phyloP scores from a whole-genome alignment of 371 early-diverging fungal genomes.

The Aphelidium insulamus region DNA sequence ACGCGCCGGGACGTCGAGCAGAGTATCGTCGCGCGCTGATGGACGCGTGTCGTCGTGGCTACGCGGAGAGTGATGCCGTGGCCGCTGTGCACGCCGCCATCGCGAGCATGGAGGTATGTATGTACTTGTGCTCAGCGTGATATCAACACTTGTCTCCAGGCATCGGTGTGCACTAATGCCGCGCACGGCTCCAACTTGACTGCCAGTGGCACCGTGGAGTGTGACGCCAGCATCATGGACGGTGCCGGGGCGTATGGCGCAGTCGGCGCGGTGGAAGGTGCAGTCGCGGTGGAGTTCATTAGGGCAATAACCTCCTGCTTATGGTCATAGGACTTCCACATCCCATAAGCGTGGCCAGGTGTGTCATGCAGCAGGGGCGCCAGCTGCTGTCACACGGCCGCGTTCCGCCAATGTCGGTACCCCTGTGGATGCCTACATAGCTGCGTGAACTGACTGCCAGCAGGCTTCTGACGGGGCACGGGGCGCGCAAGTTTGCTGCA shows the following conservation, averaged over 20 bases:
- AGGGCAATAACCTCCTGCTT: neutral
- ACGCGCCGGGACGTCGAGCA: too few species aligned
- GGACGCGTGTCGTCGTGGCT: too few species aligned
- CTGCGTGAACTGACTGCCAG: too few species aligned
- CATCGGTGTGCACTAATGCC: slow-evolving; percentile 20
- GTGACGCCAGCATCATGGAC: slow-evolving; percentile 70
- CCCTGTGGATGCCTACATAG: neutral
- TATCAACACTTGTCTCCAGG: slow-evolving; percentile 10
- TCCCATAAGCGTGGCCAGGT: slow-evolving; percentile 9
- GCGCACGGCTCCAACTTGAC: slow-evolving; percentile 58
- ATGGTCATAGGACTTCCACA: slow-evolving; percentile 3
- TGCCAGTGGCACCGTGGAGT: slow-evolving; percentile 47
- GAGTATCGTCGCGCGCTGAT: too few species aligned
- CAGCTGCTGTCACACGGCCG: neutral
- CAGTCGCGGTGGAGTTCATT: neutral
- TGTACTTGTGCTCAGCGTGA: too few species aligned
- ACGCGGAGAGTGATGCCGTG: neutral
- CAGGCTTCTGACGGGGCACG: neutral
- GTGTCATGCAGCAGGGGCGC: neutral
- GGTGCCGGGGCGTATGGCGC: slow-evolving; percentile 42
- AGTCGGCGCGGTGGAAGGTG: slow-evolving; percentile 38
- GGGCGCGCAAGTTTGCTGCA: neutral
- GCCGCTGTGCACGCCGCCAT: slow-evolving; percentile 5
- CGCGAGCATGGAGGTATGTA: too few species aligned
- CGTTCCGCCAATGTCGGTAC: slow-evolving; percentile 1